Evolutionary conservation across 2,329 filamentous ascomycete genomes (phyloP).

Genomic region (Calonectria hawksworthii): DNA sequence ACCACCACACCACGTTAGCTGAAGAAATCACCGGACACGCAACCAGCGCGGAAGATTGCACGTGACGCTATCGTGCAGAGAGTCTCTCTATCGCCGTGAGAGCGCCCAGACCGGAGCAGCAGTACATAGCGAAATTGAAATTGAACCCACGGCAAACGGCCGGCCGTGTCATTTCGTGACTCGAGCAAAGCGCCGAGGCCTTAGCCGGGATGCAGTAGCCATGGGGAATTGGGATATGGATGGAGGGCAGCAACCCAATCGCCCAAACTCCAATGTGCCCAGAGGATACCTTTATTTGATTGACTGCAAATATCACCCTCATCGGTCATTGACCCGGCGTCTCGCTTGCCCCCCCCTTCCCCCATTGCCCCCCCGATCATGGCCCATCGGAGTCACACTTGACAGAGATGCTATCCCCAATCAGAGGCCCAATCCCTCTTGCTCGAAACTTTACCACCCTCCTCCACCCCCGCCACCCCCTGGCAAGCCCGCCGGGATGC

Average conservation of each 20-base stretch:
- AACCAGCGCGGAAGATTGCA: neutral
- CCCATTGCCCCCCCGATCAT: slow-evolving; percentile 2
- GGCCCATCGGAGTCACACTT: neutral
- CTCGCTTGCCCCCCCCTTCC: neutral
- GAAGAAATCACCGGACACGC: slow-evolving; percentile 1
- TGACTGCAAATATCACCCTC: slow-evolving; percentile 2
- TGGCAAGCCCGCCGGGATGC: slow-evolving; percentile 29
- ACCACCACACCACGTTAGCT: neutral
- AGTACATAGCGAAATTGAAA: neutral
- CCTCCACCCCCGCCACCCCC: slow-evolving; percentile 20
- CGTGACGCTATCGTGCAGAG: neutral
- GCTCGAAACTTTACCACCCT: slow-evolving; percentile 16
- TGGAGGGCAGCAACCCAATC: neutral
- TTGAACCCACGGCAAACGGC: neutral
- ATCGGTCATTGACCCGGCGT: neutral
- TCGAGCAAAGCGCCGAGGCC: slow-evolving; percentile 8
- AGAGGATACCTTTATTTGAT: neutral
- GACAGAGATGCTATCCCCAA: slow-evolving; percentile 2
- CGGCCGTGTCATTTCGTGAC: slow-evolving; percentile 6
- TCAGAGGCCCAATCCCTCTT: slow-evolving; percentile 18
- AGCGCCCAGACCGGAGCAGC: neutral
- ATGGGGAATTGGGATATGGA: neutral
- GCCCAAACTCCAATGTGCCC: neutral
- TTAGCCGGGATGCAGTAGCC: neutral
- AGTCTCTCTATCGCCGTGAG: neutral